Conservation (phyloP, 805 yeast species). For the Lachancea mirantina region DNA sequence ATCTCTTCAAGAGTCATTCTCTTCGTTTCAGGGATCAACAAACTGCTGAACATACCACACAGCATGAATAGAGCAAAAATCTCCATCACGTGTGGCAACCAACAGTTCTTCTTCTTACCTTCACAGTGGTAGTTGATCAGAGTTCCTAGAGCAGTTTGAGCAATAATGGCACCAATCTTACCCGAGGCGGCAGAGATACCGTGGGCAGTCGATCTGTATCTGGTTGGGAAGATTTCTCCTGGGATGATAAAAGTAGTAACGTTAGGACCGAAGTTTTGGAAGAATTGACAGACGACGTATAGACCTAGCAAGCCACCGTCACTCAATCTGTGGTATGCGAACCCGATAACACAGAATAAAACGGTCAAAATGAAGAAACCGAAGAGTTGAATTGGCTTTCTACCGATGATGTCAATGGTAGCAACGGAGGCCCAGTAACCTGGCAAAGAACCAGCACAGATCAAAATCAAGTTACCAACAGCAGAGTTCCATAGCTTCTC, state of each 20-base stretch:
- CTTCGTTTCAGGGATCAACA: slow-evolving; percentile 83
- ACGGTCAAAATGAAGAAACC: slow-evolving; percentile 70
- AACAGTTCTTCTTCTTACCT: slow-evolving; percentile 50
- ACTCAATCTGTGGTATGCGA: slow-evolving; percentile 66
- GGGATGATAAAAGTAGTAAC: slow-evolving; percentile 86
- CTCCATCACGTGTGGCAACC: slow-evolving; percentile 88
- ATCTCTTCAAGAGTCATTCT: slow-evolving; percentile 84
- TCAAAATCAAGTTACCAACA: slow-evolving; percentile 87
- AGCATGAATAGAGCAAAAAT: slow-evolving; percentile 90
- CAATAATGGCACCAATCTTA: slow-evolving; percentile 88
- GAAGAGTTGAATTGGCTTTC: slow-evolving; percentile 72
- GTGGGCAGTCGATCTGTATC: slow-evolving; percentile 93
- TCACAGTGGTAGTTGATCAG: slow-evolving; percentile 72
- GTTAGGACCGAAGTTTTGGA: slow-evolving; percentile 91
- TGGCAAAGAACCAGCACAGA: slow-evolving; percentile 93
- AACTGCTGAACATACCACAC: slow-evolving; percentile 57
- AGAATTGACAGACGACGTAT: slow-evolving; percentile 76
- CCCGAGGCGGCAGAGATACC: slow-evolving; percentile 92
- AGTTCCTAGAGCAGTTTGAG: slow-evolving; percentile 83
- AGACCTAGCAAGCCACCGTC: slow-evolving; percentile 66
- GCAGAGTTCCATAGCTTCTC: slow-evolving; percentile 63
- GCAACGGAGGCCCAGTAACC: slow-evolving; percentile 88
- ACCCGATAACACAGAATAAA: slow-evolving; percentile 74
- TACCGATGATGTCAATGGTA: slow-evolving; percentile 72
- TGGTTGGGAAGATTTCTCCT: slow-evolving; percentile 89